Evolutionary conservation across 2,329 filamentous ascomycete species (phyloP), one percentile per base, ranked within the genome.

Genomic region (Diplodia seriata): DNA sequence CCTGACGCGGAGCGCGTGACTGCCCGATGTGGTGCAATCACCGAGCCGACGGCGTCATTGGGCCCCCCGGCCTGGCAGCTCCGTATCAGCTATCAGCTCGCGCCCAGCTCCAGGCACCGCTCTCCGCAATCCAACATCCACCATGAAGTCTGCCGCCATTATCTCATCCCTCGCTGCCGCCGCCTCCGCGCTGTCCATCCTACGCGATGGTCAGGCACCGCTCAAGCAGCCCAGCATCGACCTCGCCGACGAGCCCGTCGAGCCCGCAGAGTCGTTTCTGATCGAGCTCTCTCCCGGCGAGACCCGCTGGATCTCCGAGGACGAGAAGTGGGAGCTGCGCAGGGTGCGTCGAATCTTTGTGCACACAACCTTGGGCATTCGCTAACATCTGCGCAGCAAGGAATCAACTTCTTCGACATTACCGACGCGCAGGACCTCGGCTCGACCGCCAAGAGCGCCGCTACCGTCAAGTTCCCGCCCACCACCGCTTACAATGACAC

Each of bases 391-490:
- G 4, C 70, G 49, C 73, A 96, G 92, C 86, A 91, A 76, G 93
- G 93, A 74, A 85, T 90, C 72, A 91, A 90, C 75, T 98, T 98
- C 85, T 96, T 98, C 86, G 94, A 98, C 81, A 94, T 98, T 75
- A 97, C 95, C 69, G 86, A 92, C 51, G 87, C 89, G 67, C 83
- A 84, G 63, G 85, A 91, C 61, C 85, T 91, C 70, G 91, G 90
- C 69, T 77, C 79, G 69, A 78, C 75, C 36, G 69, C 74, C 53
- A 66, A 74, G 40, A 71, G 67, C 15, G 68, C 71, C 15, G 69
- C 81, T 68, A 82, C 85, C 70, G 83, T 89, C 71, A 83, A 80
- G 56, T 96, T 90, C 76, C 93, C 93, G 1, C 81, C 85, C 57
- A 87, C 90, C 74, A 86, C 89, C 69, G 77, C 83, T 47, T 85